These are phyloP conservation scores for Clarireedia monteithiana DNA, from an alignment of 2,329 filamentous ascomycete genomes.

Conservation along the genomic window DNA sequence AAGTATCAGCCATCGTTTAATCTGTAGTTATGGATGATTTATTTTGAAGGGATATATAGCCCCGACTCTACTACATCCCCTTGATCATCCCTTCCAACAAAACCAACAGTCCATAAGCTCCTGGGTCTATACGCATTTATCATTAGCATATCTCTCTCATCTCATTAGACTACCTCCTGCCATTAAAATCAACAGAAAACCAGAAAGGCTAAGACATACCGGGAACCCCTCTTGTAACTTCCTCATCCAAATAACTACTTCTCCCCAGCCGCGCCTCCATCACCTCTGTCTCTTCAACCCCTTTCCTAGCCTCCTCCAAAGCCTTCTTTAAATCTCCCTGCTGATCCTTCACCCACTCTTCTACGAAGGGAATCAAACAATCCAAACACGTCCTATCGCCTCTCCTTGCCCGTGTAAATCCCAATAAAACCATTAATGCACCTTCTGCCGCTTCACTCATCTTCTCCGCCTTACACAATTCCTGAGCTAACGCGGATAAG, in stretches of 20 bases:
- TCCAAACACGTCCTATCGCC: conserved; percentile 29
- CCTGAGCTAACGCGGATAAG: conserved; percentile 19
- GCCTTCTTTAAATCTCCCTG: conserved; percentile 38
- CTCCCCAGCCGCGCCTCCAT: conserved; percentile 47
- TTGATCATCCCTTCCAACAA: conserved; percentile 21
- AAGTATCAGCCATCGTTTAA: no score
- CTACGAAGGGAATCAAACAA: conserved; percentile 28
- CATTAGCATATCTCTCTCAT: not conserved
- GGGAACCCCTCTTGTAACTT: conserved; percentile 40
- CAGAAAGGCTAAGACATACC: not conserved
- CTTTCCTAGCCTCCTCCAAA: conserved; percentile 38
- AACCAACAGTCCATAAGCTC: conserved; percentile 41
- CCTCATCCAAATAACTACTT: conserved; percentile 45
- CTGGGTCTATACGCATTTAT: conserved; percentile 35
- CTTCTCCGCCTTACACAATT: conserved; percentile 8
- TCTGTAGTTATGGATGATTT: no score
- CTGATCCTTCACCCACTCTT: conserved; percentile 24
- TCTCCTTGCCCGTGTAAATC: conserved; percentile 24
- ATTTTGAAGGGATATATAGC: no score
- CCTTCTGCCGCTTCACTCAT: not conserved
- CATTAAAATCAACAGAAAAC: not conserved
- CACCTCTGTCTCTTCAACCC: conserved; percentile 42
- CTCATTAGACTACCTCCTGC: no score
- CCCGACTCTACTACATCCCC: not conserved
- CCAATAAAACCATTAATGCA: conserved; percentile 17